Base-by-base conservation (phyloP, 2,329 filamentous ascomycete genomes). In the Colletotrichum lindemuthianum region DNA sequence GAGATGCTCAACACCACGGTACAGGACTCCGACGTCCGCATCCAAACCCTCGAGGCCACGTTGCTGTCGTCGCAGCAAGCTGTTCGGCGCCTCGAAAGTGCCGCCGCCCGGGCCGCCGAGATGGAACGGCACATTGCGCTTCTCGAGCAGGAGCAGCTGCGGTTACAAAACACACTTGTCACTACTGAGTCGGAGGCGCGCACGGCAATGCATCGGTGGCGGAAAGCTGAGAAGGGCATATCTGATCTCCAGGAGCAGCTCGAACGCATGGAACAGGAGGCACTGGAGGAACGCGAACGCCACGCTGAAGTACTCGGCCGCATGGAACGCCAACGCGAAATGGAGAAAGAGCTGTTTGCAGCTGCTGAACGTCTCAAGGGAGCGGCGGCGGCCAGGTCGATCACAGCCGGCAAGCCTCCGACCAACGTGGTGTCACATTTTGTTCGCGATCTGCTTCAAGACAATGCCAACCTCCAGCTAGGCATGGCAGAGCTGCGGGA, bases 391-490 rank as follows among this genome's bases (percentile, higher is more conserved):
- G 84, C 85, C 34, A 90, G 88, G 69, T 88, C 88, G 3, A 79
- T 91, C 44, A 45, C 15, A 16, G 43, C 43, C 4, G 83, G 86
- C 36, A 86, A 86, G 69, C 81, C 80, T 60, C 84, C 86, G 9
- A 88, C 83, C 66, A 89, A 83, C 63, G 92, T 97, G 41, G 92
- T 98, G n/a, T 94, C 92, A 16, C 92, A 96, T 73, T 98, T 99
- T 71, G 96, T 99, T 60, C 93, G 94, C 70, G 96, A 98, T 75
- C 92, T 99, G 60, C 82, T 99, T 15, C 90, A 97, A 72, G 96
- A 99, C 76, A 99, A 99, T 73, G 93, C 94, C 9, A 97, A 93
- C 70, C 81, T 99, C 48, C 96, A 99, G 75, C 85, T 96, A 67
- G 93, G 93, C 13, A 96, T 98, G 65, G 88, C 94, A 56, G 96